These are phyloP conservation scores for Ophiostoma pallidulum DNA, from an alignment of 2,329 filamentous ascomycete genomes.

Conservation along the genomic window DNA sequence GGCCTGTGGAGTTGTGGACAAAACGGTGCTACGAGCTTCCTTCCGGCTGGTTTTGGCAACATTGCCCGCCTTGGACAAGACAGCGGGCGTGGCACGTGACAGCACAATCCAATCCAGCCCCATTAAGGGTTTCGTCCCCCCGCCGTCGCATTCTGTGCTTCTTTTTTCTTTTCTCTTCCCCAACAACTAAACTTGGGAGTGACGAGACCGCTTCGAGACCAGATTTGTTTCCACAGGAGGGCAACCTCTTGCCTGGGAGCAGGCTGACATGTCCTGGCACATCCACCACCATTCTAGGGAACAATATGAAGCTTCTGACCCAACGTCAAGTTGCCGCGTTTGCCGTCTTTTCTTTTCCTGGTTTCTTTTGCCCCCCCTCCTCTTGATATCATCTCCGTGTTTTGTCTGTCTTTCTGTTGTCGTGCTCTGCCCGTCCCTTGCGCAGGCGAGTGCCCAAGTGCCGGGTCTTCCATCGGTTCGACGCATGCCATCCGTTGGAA, in stretches of 20 bases:
- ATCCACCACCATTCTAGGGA: constrained; percentile 50
- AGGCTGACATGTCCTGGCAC: constrained; percentile 59
- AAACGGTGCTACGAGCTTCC: too few relatives aligned
- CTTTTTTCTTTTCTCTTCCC: constrained; percentile 30
- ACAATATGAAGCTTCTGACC: constrained; percentile 59
- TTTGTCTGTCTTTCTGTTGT: neutral
- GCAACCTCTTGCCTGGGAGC: constrained; percentile 33
- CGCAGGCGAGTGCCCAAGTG: too few relatives aligned
- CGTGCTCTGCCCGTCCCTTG: too few relatives aligned
- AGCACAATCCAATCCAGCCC: neutral
- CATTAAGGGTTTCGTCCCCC: neutral
- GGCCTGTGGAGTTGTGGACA: constrained; percentile 3
- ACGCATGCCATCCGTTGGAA: too few relatives aligned
- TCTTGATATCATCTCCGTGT: neutral
- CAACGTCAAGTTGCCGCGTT: constrained; percentile 28
- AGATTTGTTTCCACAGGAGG: constrained; percentile 39
- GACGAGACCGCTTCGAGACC: constrained; percentile 59
- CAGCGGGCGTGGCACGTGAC: constrained; percentile 3
- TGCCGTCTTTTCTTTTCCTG: neutral
- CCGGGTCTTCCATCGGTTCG: too few relatives aligned
- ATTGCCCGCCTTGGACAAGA: constrained; percentile 7
- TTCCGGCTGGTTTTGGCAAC: constrained; percentile 4
- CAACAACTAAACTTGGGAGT: constrained; percentile 69
- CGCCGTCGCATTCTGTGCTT: constrained; percentile 8
- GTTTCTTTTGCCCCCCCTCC: neutral